Evolutionary conservation across 805 yeast species (phyloP).

Genomic region (Kuraishia cidri): DNA sequence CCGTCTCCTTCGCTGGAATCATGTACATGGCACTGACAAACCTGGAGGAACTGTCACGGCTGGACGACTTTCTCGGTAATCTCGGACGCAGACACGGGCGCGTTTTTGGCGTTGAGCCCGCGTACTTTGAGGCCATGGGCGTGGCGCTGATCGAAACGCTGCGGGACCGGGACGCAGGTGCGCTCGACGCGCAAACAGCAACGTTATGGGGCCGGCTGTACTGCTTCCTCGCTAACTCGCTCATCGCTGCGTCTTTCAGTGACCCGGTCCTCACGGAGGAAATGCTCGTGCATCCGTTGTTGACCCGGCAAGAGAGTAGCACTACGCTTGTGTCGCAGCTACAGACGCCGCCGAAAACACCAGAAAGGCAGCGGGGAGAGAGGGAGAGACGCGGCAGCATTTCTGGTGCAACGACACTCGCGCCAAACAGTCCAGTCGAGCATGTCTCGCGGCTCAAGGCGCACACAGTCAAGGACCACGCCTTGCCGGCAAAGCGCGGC

Average conservation of each 20-base stretch:
- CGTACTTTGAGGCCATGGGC: conserved; percentile 58
- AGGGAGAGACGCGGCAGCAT: no score
- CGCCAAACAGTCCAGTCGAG: no score
- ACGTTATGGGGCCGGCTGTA: conserved; percentile 18
- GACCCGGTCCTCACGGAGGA: conserved; percentile 7
- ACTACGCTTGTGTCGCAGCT: no score
- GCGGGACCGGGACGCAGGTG: conserved; percentile 34
- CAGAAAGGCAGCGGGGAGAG: no score
- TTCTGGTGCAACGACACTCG: no score
- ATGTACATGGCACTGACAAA: conserved; percentile 50
- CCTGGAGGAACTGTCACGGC: conserved; percentile 39
- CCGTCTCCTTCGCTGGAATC: conserved; percentile 63
- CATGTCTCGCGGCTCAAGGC: no score
- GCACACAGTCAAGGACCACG: no score
- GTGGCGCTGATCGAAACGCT: conserved; percentile 51
- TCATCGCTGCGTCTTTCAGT: conserved; percentile 13
- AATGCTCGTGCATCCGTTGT: not conserved
- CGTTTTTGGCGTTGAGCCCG: conserved; percentile 52
- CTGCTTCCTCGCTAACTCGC: conserved; percentile 18
- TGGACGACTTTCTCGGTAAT: conserved; percentile 44
- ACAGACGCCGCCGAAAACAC: no score
- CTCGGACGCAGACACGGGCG: conserved; percentile 64
- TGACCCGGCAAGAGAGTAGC: not conserved
- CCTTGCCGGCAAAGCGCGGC: no score
- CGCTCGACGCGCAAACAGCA: conserved; percentile 3